Conservation (phyloP, 2,329 filamentous ascomycete genomes). For the Diaporthe helianthi region DNA sequence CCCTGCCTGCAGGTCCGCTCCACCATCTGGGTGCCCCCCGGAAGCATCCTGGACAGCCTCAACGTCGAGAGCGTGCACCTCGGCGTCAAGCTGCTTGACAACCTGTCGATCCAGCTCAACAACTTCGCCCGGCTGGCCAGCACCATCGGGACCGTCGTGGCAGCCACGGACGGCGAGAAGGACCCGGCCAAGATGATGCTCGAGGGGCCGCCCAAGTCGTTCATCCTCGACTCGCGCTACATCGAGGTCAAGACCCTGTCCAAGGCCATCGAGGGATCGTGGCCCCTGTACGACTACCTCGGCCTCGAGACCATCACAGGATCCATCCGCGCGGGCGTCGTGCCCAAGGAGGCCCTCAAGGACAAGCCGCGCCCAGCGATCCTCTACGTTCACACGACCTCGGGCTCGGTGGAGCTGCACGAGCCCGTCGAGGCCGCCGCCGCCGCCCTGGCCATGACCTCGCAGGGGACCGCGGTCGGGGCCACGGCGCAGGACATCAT, state of each 20-base stretch:
- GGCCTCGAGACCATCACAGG: constrained; percentile 54
- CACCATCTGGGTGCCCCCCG: constrained; percentile 55
- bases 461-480: background rate
- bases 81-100: constrained; percentile 49
- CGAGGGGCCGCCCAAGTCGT: constrained; percentile 44
- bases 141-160: constrained; percentile 48
- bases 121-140: constrained; percentile 45
- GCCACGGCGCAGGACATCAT: constrained; percentile 38
- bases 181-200: constrained; percentile 38
- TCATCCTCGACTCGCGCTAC: constrained; percentile 51
- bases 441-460: constrained; percentile 24
- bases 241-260: constrained; percentile 52
- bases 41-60: constrained; percentile 48
- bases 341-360: constrained; percentile 48
- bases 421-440: constrained; percentile 47
- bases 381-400: constrained; percentile 51
- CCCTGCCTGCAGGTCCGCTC: constrained; percentile 58
- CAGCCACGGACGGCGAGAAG: constrained; percentile 43
- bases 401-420: constrained; percentile 50
- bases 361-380: constrained; percentile 47
- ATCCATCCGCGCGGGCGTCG: constrained; percentile 48
- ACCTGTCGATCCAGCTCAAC: constrained; percentile 46
- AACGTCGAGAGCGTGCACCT: constrained; percentile 48
- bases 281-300: constrained; percentile 59
- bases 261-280: constrained; percentile 54